A percentile compares a stretch with the other conserved stretches of the same genome.
phyloP scores from a whole-genome alignment of 2,329 filamentous ascomycete species.

The Cladosporium sp. region DNA sequence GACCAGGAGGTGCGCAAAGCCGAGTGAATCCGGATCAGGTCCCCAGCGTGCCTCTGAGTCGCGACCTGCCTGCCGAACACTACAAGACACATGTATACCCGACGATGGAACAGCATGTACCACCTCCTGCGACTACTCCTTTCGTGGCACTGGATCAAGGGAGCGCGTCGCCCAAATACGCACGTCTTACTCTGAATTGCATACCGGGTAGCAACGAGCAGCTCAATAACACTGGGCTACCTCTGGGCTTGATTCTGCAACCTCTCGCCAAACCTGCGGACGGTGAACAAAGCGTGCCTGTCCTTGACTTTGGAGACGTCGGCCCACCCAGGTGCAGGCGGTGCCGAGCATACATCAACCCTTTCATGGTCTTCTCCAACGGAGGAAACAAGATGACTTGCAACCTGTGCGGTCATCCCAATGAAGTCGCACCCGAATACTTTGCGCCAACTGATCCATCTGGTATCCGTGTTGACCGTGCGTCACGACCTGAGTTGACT shows the following conservation, averaged over 20 bases:
- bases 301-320: conserved; percentile 89
- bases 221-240: conserved; percentile 76
- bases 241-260: conserved; percentile 84
- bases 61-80: conserved; percentile 79
- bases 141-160: conserved; percentile 96
- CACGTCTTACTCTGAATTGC: conserved; percentile 87
- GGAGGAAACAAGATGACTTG: conserved; percentile 97
- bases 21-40: conserved; percentile 89
- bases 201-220: conserved; percentile 83
- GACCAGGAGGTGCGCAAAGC: conserved; percentile 56
- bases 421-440: conserved; percentile 89
- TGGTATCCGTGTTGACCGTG: conserved; percentile 82
- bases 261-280: conserved; percentile 80
- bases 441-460: conserved; percentile 88
- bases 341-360: conserved; percentile 96
- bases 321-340: conserved; percentile 89
- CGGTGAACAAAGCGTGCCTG: conserved; percentile 83
- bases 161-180: conserved; percentile 92
- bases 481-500: conserved; percentile 85
- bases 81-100: conserved; percentile 89
- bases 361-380: conserved; percentile 95
- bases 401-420: conserved; percentile 97
- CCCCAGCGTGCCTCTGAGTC: conserved; percentile 82
- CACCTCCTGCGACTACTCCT: conserved; percentile 82
- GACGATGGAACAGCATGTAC: conserved; percentile 91